Evolutionary conservation across 1,284 basidiomycete species (phyloP).

Genomic region (Golubevia sp.): DNA sequence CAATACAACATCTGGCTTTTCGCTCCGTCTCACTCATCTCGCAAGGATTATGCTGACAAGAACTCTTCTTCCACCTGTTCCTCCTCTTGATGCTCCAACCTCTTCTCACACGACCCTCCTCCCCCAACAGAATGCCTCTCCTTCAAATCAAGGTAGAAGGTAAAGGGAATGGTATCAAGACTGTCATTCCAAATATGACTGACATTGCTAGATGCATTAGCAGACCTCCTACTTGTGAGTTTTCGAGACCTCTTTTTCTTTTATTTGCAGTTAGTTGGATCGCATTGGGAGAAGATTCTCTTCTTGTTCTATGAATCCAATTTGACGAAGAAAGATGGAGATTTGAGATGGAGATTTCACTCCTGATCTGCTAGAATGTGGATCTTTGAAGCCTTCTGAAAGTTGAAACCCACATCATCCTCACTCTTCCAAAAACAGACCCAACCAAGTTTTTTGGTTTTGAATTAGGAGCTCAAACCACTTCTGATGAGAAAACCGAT

Average conservation of each 20-base stretch:
- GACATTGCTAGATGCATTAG: conserved; percentile 94
- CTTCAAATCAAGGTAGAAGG: conserved; percentile 97
- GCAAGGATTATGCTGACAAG: conserved; percentile 52
- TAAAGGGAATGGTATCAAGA: conserved; percentile 99
- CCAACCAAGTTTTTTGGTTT: conserved; percentile 99
- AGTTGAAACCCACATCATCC: not conserved
- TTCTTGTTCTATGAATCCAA: not conserved
- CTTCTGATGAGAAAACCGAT: conserved; percentile 94
- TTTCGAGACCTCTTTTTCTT: not conserved
- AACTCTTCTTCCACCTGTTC: not conserved
- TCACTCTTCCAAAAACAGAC: conserved; percentile 65
- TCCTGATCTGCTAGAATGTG: too few species aligned
- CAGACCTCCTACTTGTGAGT: conserved; percentile 79
- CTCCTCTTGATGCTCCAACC: not conserved
- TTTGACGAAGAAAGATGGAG: not conserved
- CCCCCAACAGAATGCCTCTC: conserved; percentile 78
- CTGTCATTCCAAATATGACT: conserved; percentile 80
- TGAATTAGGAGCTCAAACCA: conserved; percentile 96
- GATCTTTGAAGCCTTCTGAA: too few species aligned
- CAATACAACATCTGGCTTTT: too few species aligned
- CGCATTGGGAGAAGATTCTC: not conserved
- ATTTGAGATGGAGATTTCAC: not conserved
- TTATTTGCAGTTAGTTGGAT: not conserved
- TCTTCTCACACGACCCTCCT: not conserved
- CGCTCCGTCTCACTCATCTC: not conserved